Evolutionary conservation across 495 filamentous ascomycete genomes (phyloP), one percentile per base, ranked within the genome.

Genomic region (Daldinia grandis): DNA sequence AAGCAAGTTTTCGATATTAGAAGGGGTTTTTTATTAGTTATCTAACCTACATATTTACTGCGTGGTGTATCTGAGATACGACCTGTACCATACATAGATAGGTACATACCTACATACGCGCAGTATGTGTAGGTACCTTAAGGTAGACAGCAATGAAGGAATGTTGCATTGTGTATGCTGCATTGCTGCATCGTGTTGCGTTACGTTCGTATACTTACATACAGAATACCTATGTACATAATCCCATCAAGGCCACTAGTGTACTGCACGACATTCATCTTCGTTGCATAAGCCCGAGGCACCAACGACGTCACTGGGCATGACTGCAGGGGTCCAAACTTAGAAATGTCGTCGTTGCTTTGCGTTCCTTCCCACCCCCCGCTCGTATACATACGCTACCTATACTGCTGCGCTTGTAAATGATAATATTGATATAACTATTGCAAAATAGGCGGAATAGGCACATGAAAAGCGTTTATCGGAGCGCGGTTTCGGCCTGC

Each of bases 221-320:
- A 47, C 49, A 15, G n/a, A n/a, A n/a, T 51, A 30, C 24, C 12
- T 27, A 51, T 9, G 15, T 51, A 47, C 9, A 56, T 15, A 24
- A 30, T 37, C 19, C 19, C 42, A 47, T 47, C 49, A 15, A 53
- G 25, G 27, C 38, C n/a, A n/a, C n/a, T n/a, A n/a, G n/a, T n/a
- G n/a, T 61, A 21, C 67, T 69, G 67, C 67, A 62, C 55, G 60
- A 69, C 67, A 69, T 69, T 44, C 67, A 69, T 53, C 25, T 57
- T 62, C 50, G 57, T 62, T 68, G 54, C 66, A 63, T 63, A 50
- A 33, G 25, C 67, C 67, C 67, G 5, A 60, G 55, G 37, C 55
- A 24, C 47, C 14, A 49, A 25, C 64, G 61, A 69, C 59, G 67
- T 49, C 54, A 69, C 56, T 35, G 27, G 12, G 37, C 67, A 69